Percentiles rank a stretch among this genome's conserved stretches.
These are phyloP conservation scores for Amaranthus hypochondriacus DNA, from an alignment of 148 eudicot species.

Conservation along the genomic window DNA sequence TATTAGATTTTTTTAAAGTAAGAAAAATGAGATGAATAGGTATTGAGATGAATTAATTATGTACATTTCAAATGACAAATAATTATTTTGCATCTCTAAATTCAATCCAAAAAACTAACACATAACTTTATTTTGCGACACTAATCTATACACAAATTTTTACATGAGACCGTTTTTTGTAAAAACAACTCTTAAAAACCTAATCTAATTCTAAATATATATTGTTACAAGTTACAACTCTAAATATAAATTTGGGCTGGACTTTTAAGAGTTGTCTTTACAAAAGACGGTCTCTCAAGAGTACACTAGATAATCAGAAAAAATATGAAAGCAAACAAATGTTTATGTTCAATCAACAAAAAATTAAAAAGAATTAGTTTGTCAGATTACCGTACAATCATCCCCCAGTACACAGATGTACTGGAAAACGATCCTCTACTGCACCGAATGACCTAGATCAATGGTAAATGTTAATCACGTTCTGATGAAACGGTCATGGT, in stretches of 20 bases:
- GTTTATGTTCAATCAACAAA: not conserved
- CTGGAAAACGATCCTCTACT: conserved; percentile 9
- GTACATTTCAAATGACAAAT: too few species aligned
- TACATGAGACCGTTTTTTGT: too few species aligned
- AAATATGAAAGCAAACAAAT: not conserved
- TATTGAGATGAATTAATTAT: too few species aligned
- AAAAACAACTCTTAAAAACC: too few species aligned
- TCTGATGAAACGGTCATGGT: not conserved
- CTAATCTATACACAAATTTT: not conserved
- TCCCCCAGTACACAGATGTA: not conserved
- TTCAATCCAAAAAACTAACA: not conserved
- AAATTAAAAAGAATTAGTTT: not conserved
- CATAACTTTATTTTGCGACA: not conserved
- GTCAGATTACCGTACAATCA: not conserved
- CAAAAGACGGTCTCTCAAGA: too few species aligned
- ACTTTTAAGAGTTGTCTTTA: too few species aligned
- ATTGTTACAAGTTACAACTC: too few species aligned
- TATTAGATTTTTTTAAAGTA: too few species aligned
- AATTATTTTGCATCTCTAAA: not conserved
- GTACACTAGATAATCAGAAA: not conserved
- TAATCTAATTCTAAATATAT: too few species aligned
- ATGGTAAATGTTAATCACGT: conserved; percentile 4
- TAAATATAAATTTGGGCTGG: too few species aligned
- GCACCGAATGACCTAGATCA: not conserved
- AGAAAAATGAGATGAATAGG: too few species aligned